Evolutionary conservation across 2,329 filamentous ascomycete genomes (phyloP), one percentile per base, ranked within the genome.

Genomic region (Teratosphaeria gauchensis): DNA sequence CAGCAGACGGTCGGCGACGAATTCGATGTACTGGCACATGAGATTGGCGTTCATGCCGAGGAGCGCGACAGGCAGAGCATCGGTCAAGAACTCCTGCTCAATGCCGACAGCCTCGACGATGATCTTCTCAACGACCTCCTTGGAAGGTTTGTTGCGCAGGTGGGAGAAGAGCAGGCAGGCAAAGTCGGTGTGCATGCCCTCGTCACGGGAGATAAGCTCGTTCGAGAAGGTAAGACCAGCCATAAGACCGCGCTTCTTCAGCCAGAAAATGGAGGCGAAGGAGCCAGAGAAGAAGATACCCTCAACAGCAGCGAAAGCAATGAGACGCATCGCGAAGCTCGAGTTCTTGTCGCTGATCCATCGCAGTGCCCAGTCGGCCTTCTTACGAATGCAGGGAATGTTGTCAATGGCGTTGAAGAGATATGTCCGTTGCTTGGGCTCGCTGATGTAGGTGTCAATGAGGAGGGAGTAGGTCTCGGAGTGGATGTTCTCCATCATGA

Each of bases 401-500:
- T 92, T 99, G 67, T 99, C 94, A 77, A 99, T 95, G 70, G 94
- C 94, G 72, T 99, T 96, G 80, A 99, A 97, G 59, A 99, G 87
- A 75, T 97, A 92, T 62, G 84, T 88, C 68, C 90, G 87, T 81
- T 99, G 92, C 74, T 89, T 88, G 63, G 90, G 89, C 81, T 99
- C 94, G 83, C 95, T 96, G 80, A 99, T 95, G 78, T 99, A 99
- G 63, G 92, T 96, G 76, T 99, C 94, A 74, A 99, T 99, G 73
- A 99, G 86, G 38, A 99, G 87, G 21, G 92, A 97, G 84, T 99
- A 99, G 57, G 94, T 99, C 81, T 99, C 94, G 16, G 94, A 96
- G 84, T 99, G 94, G 71, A 99, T 96, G 80, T 99, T 99, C 83
- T 99, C 94, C 90, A 99, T 97, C 94, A 99, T 99, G 81, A 97